phyloP scores from a whole-genome alignment of 73 alveolate genomes.

The Uronychia binucleata region DNA sequence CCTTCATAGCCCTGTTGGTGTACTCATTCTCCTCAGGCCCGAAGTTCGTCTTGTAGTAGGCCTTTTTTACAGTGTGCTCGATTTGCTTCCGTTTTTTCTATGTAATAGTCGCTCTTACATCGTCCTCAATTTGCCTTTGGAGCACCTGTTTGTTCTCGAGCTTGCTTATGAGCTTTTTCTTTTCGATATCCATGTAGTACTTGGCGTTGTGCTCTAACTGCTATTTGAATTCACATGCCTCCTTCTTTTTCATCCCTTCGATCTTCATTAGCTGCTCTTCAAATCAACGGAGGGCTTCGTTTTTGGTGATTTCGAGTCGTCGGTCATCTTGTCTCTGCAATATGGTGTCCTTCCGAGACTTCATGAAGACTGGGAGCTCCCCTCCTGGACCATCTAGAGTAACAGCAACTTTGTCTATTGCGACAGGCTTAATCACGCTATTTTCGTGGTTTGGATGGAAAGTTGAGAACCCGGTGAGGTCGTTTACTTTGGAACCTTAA shows the following conservation, averaged over 20 bases:
- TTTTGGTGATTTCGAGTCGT: not conserved
- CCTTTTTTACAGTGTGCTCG: not conserved
- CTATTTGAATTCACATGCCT: not conserved
- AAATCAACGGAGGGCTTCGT: not conserved
- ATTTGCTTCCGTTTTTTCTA: too few species aligned
- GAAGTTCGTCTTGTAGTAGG: not conserved
- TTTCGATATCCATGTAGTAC: not conserved
- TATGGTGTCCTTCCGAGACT: not conserved
- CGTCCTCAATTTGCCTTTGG: not conserved
- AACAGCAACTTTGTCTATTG: not conserved
- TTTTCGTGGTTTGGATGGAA: not conserved
- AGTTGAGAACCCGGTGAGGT: not conserved
- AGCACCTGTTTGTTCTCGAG: not conserved
- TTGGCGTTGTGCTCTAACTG: conserved; percentile 1
- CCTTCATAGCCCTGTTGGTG: too few species aligned
- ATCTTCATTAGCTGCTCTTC: not conserved
- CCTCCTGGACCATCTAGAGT: not conserved
- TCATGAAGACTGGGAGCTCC: not conserved
- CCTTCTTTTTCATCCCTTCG: not conserved
- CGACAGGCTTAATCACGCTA: not conserved
- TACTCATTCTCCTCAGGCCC: conserved; percentile 1
- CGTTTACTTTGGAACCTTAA: too few species aligned
- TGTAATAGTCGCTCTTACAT: too few species aligned
- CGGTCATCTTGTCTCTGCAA: not conserved
- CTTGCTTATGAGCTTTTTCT: not conserved